A percentile compares a stretch with the other conserved stretches of the same genome.
These are phyloP conservation scores for Aspergillus saccharolyticus DNA, from an alignment of 495 filamentous ascomycete genomes.

Conservation along the genomic window DNA sequence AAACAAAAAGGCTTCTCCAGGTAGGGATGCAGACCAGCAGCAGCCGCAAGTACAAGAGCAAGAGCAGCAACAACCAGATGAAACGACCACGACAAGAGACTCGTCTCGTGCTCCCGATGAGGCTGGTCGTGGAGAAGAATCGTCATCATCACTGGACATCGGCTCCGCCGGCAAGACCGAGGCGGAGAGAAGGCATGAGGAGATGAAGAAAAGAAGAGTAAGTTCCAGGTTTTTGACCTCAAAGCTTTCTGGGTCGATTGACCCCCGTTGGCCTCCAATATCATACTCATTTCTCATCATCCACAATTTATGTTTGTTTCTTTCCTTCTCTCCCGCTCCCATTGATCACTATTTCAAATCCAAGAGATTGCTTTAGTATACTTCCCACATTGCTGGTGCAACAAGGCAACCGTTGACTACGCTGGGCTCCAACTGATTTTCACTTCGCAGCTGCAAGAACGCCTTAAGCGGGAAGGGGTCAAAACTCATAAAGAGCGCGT, in stretches of 20 bases:
- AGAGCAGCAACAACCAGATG: not conserved
- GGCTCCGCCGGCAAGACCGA: slow-evolving; percentile 63
- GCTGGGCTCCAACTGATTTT: slow-evolving; percentile 5
- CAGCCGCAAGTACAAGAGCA: no score
- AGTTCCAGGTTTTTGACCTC: no score
- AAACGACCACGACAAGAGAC: not conserved
- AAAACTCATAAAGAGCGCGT: slow-evolving; percentile 98
- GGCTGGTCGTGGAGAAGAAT: slow-evolving; percentile 9
- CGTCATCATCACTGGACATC: not conserved
- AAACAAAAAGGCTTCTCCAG: slow-evolving; percentile 9
- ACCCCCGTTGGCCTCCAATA: slow-evolving; percentile 1
- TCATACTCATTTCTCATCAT: no score
- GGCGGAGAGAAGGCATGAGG: slow-evolving; percentile 74
- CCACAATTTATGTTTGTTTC: no score
- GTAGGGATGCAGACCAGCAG: not conserved
- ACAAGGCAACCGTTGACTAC: no score
- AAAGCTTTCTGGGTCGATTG: no score
- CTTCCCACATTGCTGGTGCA: no score
- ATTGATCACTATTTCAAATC: slow-evolving; percentile 1
- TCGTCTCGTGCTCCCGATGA: slow-evolving; percentile 1
- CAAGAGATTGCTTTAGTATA: no score
- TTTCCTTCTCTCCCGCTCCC: not conserved
- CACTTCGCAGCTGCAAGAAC: slow-evolving; percentile 48
- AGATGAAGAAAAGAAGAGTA: slow-evolving; percentile 74
- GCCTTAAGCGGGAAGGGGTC: slow-evolving; percentile 72